A percentile compares a stretch with the other conserved stretches of the same genome.
Conservation (phyloP, 768 basidiomycete genomes). For the Clavulina sp. region DNA sequence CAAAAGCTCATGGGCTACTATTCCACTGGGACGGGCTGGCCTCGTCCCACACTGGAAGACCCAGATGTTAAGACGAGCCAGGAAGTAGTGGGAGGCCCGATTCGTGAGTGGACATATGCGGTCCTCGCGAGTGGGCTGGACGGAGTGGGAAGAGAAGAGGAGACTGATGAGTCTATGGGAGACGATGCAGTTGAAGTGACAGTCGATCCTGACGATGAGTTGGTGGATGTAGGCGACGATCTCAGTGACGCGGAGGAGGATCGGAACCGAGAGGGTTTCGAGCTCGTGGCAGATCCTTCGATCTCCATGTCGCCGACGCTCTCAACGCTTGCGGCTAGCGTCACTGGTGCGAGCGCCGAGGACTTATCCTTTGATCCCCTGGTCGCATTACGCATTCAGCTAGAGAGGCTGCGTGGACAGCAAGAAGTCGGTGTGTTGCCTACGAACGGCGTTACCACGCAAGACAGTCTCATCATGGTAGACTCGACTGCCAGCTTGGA, state of each 20-base stretch:
- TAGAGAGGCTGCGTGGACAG: not conserved
- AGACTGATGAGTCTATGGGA: not conserved
- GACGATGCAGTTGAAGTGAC: not conserved
- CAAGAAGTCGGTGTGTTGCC: not conserved
- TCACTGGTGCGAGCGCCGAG: not conserved
- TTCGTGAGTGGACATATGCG: constrained; percentile 6
- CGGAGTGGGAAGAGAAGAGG: constrained; percentile 6
- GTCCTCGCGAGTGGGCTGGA: constrained; percentile 8
- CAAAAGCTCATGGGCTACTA: constrained; percentile 5
- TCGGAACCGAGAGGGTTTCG: not conserved
- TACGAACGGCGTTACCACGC: not conserved
- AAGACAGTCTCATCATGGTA: not conserved
- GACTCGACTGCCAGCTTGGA: not conserved
- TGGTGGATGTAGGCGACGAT: constrained; percentile 9
- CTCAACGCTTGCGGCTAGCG: not conserved
- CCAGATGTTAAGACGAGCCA: constrained; percentile 5
- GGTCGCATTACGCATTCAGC: not conserved
- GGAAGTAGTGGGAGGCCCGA: not conserved
- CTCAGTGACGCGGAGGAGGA: constrained; percentile 8
- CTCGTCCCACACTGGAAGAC: constrained; percentile 6
- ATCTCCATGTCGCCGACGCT: not conserved
- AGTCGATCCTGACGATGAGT: constrained; percentile 8
- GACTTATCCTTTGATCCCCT: not conserved
- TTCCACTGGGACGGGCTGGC: constrained; percentile 9
- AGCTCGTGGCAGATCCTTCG: not conserved